Evolutionary conservation across 73 alveolate genomes (phyloP).

Genomic region (Tetrahymena elliotti): DNA sequence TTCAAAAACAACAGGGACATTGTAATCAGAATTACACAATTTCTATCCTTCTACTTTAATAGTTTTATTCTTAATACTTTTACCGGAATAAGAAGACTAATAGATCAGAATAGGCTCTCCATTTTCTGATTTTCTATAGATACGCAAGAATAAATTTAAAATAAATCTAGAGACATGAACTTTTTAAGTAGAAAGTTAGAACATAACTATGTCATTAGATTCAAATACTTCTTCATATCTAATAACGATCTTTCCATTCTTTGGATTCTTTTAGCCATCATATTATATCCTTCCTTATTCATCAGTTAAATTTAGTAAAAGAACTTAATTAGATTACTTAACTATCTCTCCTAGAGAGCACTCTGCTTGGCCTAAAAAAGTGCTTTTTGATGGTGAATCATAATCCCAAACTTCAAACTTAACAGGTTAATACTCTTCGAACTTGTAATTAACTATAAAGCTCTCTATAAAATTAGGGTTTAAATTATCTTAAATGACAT

Average conservation of each 20-base stretch:
- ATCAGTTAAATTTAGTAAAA: background rate
- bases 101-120: conserved; percentile 21
- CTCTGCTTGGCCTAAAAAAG: background rate
- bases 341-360: background rate
- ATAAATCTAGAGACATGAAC: conserved; percentile 13
- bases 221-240: background rate
- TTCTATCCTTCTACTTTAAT: conserved; percentile 47
- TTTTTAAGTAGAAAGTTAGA: conserved; percentile 17
- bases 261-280: background rate
- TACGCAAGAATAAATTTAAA: conserved; percentile 6
- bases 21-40: conserved; percentile 66
- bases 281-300: background rate
- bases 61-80: conserved; percentile 44
- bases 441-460: conserved; percentile 14
- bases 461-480: conserved; percentile 37
- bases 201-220: background rate
- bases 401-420: background rate
- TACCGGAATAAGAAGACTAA: conserved; percentile 12
- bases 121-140: conserved; percentile 19
- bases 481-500: conserved; percentile 50
- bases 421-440: conserved; percentile 10
- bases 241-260: background rate
- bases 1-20: conserved; percentile 47
- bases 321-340: background rate
- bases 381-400: background rate